These are phyloP conservation scores for Carex pumila DNA, from an alignment of 176 grass and related monocot genomes.

Conservation along the genomic window DNA sequence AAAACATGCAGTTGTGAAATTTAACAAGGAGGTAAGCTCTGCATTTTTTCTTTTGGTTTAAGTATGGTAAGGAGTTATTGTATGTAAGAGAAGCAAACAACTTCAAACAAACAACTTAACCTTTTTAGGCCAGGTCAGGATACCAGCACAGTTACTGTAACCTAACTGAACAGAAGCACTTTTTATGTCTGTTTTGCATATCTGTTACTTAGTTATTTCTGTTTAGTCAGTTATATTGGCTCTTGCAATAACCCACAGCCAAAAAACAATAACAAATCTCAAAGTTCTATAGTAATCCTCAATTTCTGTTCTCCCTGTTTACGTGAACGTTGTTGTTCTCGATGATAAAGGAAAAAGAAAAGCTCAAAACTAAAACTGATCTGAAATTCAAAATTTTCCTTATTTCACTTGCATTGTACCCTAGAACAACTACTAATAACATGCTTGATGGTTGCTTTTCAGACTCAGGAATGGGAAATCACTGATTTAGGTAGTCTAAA, in stretches of 20 bases:
- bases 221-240: background rate
- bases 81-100: background rate
- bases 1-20: constrained; percentile 75
- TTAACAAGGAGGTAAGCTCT: constrained; percentile 53
- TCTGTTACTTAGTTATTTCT: background rate
- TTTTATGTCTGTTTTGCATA: background rate
- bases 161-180: background rate
- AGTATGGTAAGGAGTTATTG: background rate
- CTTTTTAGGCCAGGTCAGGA: background rate
- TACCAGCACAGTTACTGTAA: background rate
- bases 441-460: constrained; percentile 21
- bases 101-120: background rate
- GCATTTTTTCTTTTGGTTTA: background rate
- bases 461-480: constrained; percentile 75
- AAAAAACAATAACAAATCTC: background rate
- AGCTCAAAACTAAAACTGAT: background rate
- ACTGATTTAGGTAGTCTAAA: constrained; percentile 91
- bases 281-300: background rate
- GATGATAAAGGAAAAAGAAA: background rate
- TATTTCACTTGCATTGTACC: background rate
- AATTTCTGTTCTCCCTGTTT: background rate
- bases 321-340: background rate
- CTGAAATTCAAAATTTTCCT: background rate
- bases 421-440: constrained; percentile 8
- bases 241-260: background rate